Evolutionary conservation across 75 land plant species (phyloP).

Genomic region (Cunninghamia lanceolata): DNA sequence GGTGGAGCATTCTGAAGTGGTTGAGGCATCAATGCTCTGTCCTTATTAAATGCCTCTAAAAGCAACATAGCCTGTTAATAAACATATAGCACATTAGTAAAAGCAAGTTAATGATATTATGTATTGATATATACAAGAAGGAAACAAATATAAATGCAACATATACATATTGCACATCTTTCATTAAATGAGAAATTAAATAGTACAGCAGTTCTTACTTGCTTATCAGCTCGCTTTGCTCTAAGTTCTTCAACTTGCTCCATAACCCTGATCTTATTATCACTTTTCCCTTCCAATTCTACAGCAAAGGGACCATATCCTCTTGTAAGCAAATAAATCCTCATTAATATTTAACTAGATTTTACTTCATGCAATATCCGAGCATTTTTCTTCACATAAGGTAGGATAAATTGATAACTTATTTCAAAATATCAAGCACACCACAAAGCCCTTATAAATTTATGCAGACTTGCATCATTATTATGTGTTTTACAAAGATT

Average conservation of each 20-base stretch:
- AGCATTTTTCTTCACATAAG: not conserved
- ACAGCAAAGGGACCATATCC: not conserved
- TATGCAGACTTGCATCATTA: not conserved
- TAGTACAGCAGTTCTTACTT: constrained; percentile 40
- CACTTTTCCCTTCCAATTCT: constrained; percentile 94
- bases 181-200: not conserved
- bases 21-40: constrained; percentile 89
- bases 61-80: constrained; percentile 73
- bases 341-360: not conserved
- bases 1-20: constrained; percentile 75
- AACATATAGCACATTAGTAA: not conserved
- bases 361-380: too few relatives aligned
- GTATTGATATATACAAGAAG: not conserved
- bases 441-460: not conserved
- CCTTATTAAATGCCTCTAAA: constrained; percentile 97
- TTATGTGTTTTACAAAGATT: not conserved
- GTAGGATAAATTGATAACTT: not conserved
- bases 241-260: constrained; percentile 88
- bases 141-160: not conserved
- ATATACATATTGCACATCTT: not conserved
- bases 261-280: constrained; percentile 75
- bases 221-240: constrained; percentile 88
- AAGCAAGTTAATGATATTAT: not conserved
- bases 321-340: not conserved
- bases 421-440: not conserved